phyloP scores from a whole-genome alignment of 441 rosid species.

The Erysimum cheiri region DNA sequence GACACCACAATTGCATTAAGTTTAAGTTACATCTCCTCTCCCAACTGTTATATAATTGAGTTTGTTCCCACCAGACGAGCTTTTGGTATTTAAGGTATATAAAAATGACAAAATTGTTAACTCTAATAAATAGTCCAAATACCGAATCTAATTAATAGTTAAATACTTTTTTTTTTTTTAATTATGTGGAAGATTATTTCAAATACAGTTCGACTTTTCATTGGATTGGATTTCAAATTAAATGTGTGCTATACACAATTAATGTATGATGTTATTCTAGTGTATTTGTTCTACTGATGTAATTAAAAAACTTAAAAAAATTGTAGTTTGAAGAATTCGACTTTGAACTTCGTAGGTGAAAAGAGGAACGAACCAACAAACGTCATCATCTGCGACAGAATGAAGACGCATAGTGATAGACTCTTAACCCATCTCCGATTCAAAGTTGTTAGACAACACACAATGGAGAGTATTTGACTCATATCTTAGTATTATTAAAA shows the following conservation, averaged over 20 bases:
- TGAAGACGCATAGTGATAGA: not conserved
- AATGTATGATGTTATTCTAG: too few relatives aligned
- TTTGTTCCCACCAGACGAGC: not conserved
- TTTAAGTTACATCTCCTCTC: not conserved
- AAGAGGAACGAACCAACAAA: not conserved
- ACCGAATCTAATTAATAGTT: not conserved
- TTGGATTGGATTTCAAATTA: not conserved
- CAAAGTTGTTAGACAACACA: not conserved
- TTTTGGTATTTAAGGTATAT: not conserved
- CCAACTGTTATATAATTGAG: not conserved
- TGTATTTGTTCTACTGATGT: too few relatives aligned
- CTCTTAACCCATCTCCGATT: not conserved
- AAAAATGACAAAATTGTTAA: not conserved
- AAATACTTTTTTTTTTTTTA: too few relatives aligned
- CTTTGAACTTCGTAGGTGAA: not conserved
- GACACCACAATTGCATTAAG: not conserved
- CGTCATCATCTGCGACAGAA: not conserved
- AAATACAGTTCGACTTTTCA: not conserved
- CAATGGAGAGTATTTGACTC: too few relatives aligned
- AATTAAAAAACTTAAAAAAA: too few relatives aligned
- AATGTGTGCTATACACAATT: not conserved
- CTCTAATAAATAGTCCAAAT: not conserved
- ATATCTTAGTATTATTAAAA: too few relatives aligned
- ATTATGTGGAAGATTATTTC: not conserved
- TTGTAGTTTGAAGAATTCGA: not conserved